phyloP scores from a whole-genome alignment of 2,329 filamentous ascomycete genomes.

The Monosporascus sp. region DNA sequence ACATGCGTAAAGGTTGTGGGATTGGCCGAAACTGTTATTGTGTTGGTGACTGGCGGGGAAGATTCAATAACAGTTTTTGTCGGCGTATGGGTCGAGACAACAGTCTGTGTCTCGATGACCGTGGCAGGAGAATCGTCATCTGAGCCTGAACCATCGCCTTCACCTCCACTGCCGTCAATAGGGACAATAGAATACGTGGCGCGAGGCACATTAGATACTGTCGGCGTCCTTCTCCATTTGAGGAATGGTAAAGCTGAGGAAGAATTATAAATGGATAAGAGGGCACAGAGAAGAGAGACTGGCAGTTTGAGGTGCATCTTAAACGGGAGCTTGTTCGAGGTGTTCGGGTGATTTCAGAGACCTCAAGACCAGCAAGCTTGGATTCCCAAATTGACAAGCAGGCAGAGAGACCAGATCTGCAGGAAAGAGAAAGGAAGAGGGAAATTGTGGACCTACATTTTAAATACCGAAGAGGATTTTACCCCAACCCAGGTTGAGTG shows the following conservation, averaged over 20 bases:
- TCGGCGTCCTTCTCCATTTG: slow-evolving; percentile 7
- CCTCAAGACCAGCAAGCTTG: neutral
- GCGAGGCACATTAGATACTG: slow-evolving; percentile 20
- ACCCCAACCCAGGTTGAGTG: slow-evolving; percentile 36
- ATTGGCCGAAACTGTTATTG: slow-evolving; percentile 20
- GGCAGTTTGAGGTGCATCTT: slow-evolving; percentile 27
- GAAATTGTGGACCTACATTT: slow-evolving; percentile 10
- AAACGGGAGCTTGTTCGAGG: neutral
- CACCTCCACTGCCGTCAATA: slow-evolving; percentile 27
- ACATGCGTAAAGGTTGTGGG: slow-evolving; percentile 11
- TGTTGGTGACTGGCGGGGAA: slow-evolving; percentile 24
- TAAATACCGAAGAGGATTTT: neutral
- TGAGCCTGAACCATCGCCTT: slow-evolving; percentile 4
- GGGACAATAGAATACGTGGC: slow-evolving; percentile 35
- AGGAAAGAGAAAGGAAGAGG: slow-evolving; percentile 3
- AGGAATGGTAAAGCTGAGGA: slow-evolving; percentile 25
- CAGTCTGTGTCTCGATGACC: slow-evolving; percentile 25
- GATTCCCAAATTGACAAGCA: neutral
- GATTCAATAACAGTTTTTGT: slow-evolving; percentile 21
- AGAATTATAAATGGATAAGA: slow-evolving; percentile 15
- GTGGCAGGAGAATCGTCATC: slow-evolving; percentile 23
- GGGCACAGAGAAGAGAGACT: slow-evolving; percentile 19
- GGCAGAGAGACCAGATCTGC: neutral
- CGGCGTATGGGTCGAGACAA: slow-evolving; percentile 26
- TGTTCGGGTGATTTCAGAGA: neutral